Percentiles rank a stretch among this genome's conserved stretches.
Conservation (phyloP, 768 basidiomycete species). For the Rhodotorula babjevae region DNA sequence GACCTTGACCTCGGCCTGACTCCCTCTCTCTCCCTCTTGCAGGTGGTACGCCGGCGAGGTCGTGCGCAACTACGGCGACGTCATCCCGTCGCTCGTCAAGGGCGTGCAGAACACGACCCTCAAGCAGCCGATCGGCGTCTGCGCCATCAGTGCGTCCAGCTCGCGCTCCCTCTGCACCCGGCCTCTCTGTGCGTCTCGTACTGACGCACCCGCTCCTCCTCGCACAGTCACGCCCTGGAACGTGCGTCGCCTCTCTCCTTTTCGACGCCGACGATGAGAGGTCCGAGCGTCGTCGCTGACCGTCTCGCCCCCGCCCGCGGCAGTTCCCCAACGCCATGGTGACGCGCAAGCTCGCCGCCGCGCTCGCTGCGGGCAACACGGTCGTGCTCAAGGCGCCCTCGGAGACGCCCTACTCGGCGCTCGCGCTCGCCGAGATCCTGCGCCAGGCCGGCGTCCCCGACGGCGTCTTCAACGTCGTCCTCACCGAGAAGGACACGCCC, state of each 20-base stretch:
- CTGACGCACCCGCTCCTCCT: background rate
- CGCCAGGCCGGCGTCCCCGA: constrained; percentile 86
- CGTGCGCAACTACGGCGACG: constrained; percentile 83
- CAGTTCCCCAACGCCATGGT: constrained; percentile 50
- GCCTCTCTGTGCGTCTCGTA: no score
- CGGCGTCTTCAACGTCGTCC: constrained; percentile 91
- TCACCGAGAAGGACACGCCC: constrained; percentile 73
- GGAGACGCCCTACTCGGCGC: constrained; percentile 87
- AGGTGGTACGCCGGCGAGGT: constrained; percentile 73
- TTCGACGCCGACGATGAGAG: background rate
- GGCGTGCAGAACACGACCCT: constrained; percentile 77
- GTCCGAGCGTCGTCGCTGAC: background rate
- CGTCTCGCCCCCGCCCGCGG: background rate
- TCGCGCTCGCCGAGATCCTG: constrained; percentile 87
- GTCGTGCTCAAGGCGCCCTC: constrained; percentile 89
- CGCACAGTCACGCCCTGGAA: constrained; percentile 43
- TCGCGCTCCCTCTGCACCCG: no score
- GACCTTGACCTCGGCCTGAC: background rate
- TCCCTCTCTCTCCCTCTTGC: background rate
- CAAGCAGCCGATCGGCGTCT: constrained; percentile 69
- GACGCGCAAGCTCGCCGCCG: constrained; percentile 80
- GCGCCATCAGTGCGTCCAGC: constrained; percentile 45
- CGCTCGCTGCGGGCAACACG: constrained; percentile 93
- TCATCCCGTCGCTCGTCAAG: constrained; percentile 69
- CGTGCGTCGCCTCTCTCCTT: background rate